Evolutionary conservation across 768 basidiomycete genomes (phyloP).

Genomic region (Mycena metata): DNA sequence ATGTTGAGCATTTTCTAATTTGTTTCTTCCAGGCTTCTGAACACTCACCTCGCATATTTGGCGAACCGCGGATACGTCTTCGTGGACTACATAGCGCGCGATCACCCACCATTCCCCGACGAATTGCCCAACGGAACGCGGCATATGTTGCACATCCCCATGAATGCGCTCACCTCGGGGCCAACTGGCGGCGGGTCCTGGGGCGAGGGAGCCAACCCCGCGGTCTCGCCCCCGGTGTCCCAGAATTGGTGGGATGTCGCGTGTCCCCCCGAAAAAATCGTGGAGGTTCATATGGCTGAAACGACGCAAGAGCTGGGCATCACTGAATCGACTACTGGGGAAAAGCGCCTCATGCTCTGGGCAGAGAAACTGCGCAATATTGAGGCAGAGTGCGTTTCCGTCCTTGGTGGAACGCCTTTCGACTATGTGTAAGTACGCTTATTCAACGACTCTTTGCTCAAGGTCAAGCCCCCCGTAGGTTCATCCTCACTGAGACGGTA

Average conservation of each 20-base stretch:
- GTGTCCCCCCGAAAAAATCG: constrained; percentile 7
- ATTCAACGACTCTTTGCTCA: not conserved
- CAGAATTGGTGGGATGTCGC: constrained; percentile 28
- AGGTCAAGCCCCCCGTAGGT: constrained; percentile 8
- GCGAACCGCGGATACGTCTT: constrained; percentile 35
- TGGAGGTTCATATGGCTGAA: constrained; percentile 18
- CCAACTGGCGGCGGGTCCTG: constrained; percentile 33
- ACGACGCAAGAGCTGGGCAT: constrained; percentile 10
- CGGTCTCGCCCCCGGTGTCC: constrained; percentile 17
- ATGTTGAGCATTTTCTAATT: too few relatives aligned
- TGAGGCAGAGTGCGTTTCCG: constrained; percentile 22
- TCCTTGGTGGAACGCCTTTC: constrained; percentile 28
- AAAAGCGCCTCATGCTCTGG: constrained; percentile 25
- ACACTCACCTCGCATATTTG: constrained; percentile 34
- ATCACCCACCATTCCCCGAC: constrained; percentile 32
- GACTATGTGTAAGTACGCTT: constrained; percentile 22
- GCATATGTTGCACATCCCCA: constrained; percentile 28
- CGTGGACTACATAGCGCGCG: constrained; percentile 28
- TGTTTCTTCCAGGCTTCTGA: constrained; percentile 22
- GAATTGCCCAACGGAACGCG: constrained; percentile 25
- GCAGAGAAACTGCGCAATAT: constrained; percentile 30
- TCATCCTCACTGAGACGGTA: constrained; percentile 13
- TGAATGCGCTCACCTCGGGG: constrained; percentile 33
- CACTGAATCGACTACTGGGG: constrained; percentile 9
- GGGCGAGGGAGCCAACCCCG: not conserved